Evolutionary conservation across 306 rosid genomes (phyloP).

Genomic region (Aeschynomene evenia): DNA sequence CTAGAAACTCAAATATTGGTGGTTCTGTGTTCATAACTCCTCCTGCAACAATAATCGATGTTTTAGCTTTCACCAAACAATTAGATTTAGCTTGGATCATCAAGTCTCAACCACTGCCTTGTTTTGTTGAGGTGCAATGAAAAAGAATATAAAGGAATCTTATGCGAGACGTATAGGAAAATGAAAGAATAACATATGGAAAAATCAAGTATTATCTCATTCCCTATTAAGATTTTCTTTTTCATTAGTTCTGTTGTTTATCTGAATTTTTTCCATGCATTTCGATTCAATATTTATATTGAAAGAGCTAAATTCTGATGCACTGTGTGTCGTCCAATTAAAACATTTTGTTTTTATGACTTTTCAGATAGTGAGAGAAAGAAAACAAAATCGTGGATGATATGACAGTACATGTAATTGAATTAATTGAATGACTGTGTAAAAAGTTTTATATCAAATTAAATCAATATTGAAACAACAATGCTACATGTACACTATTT

Average conservation of each 20-base stretch:
- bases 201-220: background rate
- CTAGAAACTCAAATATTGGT: background rate
- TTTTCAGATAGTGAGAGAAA: too few relatives aligned
- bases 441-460: too few relatives aligned
- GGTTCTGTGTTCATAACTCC: constrained; percentile 25
- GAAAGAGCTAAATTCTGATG: too few relatives aligned
- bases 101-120: constrained; percentile 25
- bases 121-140: constrained; percentile 21
- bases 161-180: background rate
- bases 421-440: too few relatives aligned
- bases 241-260: background rate
- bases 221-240: background rate
- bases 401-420: too few relatives aligned
- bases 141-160: constrained; percentile 32
- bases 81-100: background rate
- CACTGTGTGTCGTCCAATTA: too few relatives aligned
- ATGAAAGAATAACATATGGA: background rate
- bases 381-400: too few relatives aligned
- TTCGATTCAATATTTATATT: background rate
- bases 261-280: background rate
- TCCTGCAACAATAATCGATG: constrained; percentile 25
- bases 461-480: too few relatives aligned
- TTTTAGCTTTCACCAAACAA: constrained; percentile 11
- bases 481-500: too few relatives aligned
- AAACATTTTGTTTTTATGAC: too few relatives aligned